Conservation (phyloP, 1,139 yeast genomes). For the Chernovozyma aurita region DNA sequence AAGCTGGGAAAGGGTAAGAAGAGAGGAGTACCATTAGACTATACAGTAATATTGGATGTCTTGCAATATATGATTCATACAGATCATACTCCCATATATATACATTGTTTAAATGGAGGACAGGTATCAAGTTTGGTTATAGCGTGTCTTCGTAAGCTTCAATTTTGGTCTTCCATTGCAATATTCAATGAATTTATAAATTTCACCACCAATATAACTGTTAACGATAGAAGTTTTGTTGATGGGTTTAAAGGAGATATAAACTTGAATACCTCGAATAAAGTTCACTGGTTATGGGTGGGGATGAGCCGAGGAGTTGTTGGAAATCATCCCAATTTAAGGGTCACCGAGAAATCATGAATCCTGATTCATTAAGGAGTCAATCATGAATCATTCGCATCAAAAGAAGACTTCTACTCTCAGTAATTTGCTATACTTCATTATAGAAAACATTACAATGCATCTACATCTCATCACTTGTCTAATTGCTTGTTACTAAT, state of each 20-base stretch:
- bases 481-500: no score
- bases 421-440: no score
- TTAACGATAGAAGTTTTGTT: constrained; percentile 78
- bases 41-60: constrained; percentile 54
- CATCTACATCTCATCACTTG: no score
- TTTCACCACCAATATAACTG: constrained; percentile 73
- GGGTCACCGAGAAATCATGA: constrained; percentile 32
- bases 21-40: constrained; percentile 73
- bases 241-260: constrained; percentile 73
- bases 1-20: constrained; percentile 71
- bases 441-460: no score
- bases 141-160: constrained; percentile 80
- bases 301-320: constrained; percentile 62
- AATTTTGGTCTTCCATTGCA: constrained; percentile 87
- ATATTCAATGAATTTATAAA: constrained; percentile 81
- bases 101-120: constrained; percentile 89
- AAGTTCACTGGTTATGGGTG: constrained; percentile 72
- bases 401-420: constrained; percentile 10
- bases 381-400: neutral
- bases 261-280: constrained; percentile 41
- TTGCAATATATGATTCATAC: constrained; percentile 58
- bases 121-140: constrained; percentile 79
- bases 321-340: constrained; percentile 39
- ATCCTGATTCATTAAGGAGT: no score
- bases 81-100: constrained; percentile 63